Conservation (phyloP, 495 filamentous ascomycete genomes). For the Hypoxylon lenormandii region DNA sequence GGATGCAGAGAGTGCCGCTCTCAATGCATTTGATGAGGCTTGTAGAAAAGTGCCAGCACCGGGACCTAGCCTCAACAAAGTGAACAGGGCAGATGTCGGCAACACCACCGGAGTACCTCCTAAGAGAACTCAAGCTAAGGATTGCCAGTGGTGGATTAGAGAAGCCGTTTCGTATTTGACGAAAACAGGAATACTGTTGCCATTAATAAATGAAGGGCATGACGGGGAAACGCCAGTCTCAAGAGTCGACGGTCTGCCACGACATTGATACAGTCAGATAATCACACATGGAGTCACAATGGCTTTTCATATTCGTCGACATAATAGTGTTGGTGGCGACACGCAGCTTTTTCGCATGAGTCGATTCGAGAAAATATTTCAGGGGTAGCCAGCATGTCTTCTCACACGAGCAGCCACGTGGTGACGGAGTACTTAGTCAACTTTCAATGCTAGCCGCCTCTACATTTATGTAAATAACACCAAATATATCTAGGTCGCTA, state of each 20-base stretch:
- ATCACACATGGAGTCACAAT: no score
- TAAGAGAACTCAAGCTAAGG: constrained; percentile 13
- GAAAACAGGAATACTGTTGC: constrained; percentile 1
- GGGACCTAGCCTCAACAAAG: constrained; percentile 20
- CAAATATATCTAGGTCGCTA: no score
- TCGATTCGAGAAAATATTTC: no score
- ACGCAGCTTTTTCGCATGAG: no score
- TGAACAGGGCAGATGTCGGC: constrained; percentile 6
- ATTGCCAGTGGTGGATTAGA: constrained; percentile 28
- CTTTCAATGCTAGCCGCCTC: no score
- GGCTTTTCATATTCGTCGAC: no score
- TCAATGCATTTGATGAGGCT: constrained; percentile 19
- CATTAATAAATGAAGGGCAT: constrained; percentile 6
- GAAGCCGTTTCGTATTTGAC: constrained; percentile 11
- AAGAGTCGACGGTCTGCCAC: constrained; percentile 13
- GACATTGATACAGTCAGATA: constrained; percentile 1
- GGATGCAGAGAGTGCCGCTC: neutral
- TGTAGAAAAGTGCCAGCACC: constrained; percentile 24
- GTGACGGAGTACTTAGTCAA: no score
- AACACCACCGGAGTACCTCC: constrained; percentile 4
- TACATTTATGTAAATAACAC: no score
- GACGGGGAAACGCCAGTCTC: constrained; percentile 2
- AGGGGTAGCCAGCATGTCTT: no score
- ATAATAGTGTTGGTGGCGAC: no score
- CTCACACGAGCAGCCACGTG: no score